Evolutionary conservation across 1,284 basidiomycete genomes (phyloP), one percentile per base, ranked within the genome.

Genomic region (Naganishia liquefaciens): DNA sequence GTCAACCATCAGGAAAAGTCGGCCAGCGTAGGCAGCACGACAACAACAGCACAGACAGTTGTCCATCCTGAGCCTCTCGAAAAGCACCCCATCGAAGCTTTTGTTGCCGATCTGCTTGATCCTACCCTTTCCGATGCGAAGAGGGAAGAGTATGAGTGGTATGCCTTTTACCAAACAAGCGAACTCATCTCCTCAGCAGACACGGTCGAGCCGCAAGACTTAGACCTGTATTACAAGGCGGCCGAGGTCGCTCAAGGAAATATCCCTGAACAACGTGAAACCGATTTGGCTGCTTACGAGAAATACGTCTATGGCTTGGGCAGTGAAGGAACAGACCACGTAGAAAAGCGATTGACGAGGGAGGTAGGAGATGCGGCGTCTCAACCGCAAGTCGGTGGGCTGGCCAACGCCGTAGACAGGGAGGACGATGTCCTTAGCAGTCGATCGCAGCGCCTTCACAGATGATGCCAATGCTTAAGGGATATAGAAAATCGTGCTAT

Each of bases 111-210:
- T 11, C 80, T 88, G 7, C 81, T 93, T n/a, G 73, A 79, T 21
- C 91, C 91, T 0, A 80, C 80, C 3, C 86, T 89, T 11, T 83
- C 84, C 1, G 82, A 84, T 28, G 81, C 83, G 43, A 89, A 91
- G 74, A 81, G 86, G 65, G 78, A 81, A 2, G 91, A 95, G 73
- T 96, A 96, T 77, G 85, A 88, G 70, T 87, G 87, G 86, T 88
- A 67, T 42, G 82, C 79, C 6, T 40, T 42, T 62, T 80, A 80
- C 66, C 77, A 79, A 62, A 75, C 75, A n/a, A 71, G 77, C 62
- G 72, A 76, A 61, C 67, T 75, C 58, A 64, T 77, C 47, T 68
- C 73, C 9, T 68, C 70, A 23, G 68, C 76, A 60, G 69, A 73
- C 62, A 68, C 76, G 23, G 74, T 69, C 21, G 80, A 80, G 64